A percentile compares a stretch with the other conserved stretches of the same genome.
Evolutionary conservation across 371 early-diverging fungal species (phyloP).

Genomic region (Blakeslea trispora): DNA sequence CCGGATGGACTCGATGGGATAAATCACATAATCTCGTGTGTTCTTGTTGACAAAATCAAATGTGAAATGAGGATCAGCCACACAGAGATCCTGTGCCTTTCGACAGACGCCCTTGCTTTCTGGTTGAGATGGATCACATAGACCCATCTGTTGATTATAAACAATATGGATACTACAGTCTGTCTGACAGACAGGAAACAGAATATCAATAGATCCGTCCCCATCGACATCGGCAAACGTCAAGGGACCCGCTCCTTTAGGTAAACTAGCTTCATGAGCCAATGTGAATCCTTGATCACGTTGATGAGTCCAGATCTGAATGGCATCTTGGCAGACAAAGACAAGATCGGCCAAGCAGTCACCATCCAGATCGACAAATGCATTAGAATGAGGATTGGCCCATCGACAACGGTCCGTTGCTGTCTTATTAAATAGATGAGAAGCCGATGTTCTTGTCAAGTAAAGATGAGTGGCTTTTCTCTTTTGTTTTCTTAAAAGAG

Average conservation of each 20-base stretch:
- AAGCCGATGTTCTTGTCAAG: slow-evolving; percentile 31
- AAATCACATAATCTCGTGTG: slow-evolving; percentile 45
- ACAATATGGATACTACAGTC: slow-evolving; percentile 73
- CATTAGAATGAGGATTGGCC: slow-evolving; percentile 83
- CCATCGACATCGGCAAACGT: slow-evolving; percentile 92
- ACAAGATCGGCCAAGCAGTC: slow-evolving; percentile 92
- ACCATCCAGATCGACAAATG: slow-evolving; percentile 89
- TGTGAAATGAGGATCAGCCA: slow-evolving; percentile 68
- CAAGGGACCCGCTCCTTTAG: slow-evolving; percentile 74
- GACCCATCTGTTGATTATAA: slow-evolving; percentile 83
- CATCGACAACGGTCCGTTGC: slow-evolving; percentile 59
- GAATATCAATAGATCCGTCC: slow-evolving; percentile 86
- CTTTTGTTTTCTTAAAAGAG: neutral
- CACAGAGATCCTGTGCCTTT: slow-evolving; percentile 67
- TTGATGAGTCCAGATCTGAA: slow-evolving; percentile 81
- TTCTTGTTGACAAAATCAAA: slow-evolving; percentile 59
- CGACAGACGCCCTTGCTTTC: slow-evolving; percentile 55
- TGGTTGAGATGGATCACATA: slow-evolving; percentile 65
- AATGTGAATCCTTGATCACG: slow-evolving; percentile 64
- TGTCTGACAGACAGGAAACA: slow-evolving; percentile 69
- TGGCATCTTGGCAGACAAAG: slow-evolving; percentile 69
- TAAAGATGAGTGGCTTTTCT: no score
- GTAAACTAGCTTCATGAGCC: slow-evolving; percentile 60
- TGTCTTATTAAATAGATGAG: slow-evolving; percentile 22
- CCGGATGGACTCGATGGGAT: slow-evolving; percentile 55